phyloP scores from a whole-genome alignment of 148 eudicot genomes.

The Simmondsia chinensis region DNA sequence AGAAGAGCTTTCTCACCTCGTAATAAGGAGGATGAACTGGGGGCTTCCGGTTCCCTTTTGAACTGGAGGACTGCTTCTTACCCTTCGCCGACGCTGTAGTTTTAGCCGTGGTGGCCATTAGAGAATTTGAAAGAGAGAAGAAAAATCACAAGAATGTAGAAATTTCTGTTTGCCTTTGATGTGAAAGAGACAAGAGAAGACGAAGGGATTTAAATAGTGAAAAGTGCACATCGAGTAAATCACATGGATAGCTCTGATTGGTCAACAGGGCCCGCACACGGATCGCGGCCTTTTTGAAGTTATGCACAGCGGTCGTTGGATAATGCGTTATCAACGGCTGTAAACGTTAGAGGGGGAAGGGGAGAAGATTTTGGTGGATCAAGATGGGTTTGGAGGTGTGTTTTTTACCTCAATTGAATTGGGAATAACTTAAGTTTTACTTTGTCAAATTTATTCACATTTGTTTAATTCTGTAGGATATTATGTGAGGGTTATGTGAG shows the following conservation, averaged over 20 bases:
- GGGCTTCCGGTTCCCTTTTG: constrained; percentile 16
- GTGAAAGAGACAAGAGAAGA: constrained; percentile 10
- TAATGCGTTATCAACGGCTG: constrained; percentile 32
- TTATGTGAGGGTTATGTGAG: constrained; percentile 42
- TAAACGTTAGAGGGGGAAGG: neutral
- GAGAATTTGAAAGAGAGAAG: neutral
- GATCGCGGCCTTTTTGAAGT: constrained; percentile 17
- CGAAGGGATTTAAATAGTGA: constrained; percentile 37
- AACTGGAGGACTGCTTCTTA: constrained; percentile 19
- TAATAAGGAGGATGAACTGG: constrained; percentile 45
- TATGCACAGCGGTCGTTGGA: constrained; percentile 24
- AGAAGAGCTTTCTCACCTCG: constrained; percentile 23
- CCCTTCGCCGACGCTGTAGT: constrained; percentile 14
- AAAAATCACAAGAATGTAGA: no score
- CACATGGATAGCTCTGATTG: constrained; percentile 23
- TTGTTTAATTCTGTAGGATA: constrained; percentile 13
- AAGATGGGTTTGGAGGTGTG: constrained; percentile 21
- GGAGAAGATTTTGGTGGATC: neutral
- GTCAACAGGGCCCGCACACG: constrained; percentile 15
- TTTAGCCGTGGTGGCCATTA: constrained; percentile 54
- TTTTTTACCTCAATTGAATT: constrained; percentile 27
- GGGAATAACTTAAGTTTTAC: constrained; percentile 12
- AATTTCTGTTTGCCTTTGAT: no score
- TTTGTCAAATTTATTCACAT: constrained; percentile 11
- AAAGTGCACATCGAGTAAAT: constrained; percentile 12